A percentile compares a stretch with the other conserved stretches of the same genome.
These are phyloP conservation scores for Aspergillus fructus DNA, from an alignment of 2,329 filamentous ascomycete genomes.

Conservation along the genomic window DNA sequence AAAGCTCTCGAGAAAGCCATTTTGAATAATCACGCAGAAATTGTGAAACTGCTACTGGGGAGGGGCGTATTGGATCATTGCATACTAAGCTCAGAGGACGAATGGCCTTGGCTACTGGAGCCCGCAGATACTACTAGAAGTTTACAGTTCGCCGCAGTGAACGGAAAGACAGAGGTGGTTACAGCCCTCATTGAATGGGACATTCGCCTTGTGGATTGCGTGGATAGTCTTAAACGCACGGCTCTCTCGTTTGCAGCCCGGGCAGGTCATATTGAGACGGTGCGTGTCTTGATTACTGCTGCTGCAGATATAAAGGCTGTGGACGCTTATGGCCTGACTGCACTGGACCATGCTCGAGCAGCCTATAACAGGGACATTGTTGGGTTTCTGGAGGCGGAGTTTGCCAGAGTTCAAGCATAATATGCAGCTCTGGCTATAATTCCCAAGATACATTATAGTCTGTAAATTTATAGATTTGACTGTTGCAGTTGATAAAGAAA, in stretches of 20 bases:
- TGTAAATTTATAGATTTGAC: too few species aligned
- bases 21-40: neutral
- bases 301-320: neutral
- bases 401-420: neutral
- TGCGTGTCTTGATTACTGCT: neutral
- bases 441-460: too few species aligned
- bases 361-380: neutral
- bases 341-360: neutral
- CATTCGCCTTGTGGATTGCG: neutral
- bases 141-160: neutral
- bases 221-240: neutral
- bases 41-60: neutral
- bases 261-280: neutral
- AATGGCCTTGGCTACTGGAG: neutral
- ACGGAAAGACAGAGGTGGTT: neutral
- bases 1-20: neutral
- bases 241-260: neutral
- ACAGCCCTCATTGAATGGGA: neutral
- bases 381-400: neutral
- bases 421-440: too few species aligned
- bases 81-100: neutral
- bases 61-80: neutral
- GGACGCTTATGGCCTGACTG: neutral
- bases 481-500: too few species aligned
- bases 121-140: neutral